Base-by-base conservation (phyloP, 1,139 yeast species). In the Williopsis jadinii region DNA sequence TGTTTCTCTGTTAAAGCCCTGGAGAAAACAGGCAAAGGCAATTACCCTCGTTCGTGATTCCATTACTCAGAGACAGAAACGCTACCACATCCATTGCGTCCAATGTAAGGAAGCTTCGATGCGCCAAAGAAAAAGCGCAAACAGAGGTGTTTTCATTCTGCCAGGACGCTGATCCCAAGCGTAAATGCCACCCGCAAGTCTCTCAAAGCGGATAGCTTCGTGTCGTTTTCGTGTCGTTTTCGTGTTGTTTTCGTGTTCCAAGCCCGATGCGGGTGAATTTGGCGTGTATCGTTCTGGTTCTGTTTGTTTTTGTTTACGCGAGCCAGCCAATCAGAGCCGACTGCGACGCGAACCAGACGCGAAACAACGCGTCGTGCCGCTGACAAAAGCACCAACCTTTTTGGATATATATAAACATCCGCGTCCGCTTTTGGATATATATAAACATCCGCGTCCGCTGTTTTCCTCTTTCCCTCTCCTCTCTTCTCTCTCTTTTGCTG, bases 331-430 rank as follows among this genome's bases (percentile, higher is more conserved):
- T 40, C 35, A 40, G 36, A 19, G 28, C 11, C 36, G 30, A 5
- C 3, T 35, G 41, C 38, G 38, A 36, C 42, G 37, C 42, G 40
- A 37, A 40, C 30, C 37, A 33, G 30, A 40, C 42, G 38, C 42
- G 43, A 30, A 34, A 10, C 27, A 28, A 32, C 37, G 41, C 43
- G 41, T 28, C 15, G 11, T 11, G 28, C 9, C 28, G 33, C 32
- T 15, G 11, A 13, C 34, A 32, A 15, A 32, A 14, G 15, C 32
- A 9, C 15, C 32, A 11, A 19, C 24, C 24, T 19, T 19, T 19
- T 19, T n/a, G n/a, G n/a, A n/a, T n/a, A n/a, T n/a, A n/a, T n/a
- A n/a, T n/a, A 8, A 8, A 19, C 32, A 5, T n/a, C 37, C n/a
- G 8, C 12, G 11, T 26, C 32, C 32, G 28, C 31, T 31, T 30